These are phyloP conservation scores for Trichophyton schoenleinii DNA, from an alignment of 2,329 filamentous ascomycete species.

Conservation along the genomic window DNA sequence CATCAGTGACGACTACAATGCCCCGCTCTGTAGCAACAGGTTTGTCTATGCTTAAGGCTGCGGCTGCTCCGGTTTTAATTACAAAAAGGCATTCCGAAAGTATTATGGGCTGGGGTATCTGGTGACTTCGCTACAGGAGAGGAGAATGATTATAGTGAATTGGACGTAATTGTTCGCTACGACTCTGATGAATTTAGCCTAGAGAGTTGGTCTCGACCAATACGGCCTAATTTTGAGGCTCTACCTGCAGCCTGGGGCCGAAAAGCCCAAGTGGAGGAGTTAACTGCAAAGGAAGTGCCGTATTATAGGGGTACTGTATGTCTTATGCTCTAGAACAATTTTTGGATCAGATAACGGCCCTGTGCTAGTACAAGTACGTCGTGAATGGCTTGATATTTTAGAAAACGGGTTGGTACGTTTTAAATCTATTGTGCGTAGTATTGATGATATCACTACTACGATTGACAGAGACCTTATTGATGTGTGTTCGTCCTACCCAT, in stretches of 20 bases:
- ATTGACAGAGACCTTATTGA: no score
- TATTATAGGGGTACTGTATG: neutral
- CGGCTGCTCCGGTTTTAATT: neutral
- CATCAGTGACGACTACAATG: neutral
- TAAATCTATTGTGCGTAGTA: neutral
- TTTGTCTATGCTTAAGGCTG: neutral
- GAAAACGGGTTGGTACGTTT: neutral
- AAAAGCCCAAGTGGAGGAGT: neutral
- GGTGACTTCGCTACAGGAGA: neutral
- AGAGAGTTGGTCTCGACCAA: neutral
- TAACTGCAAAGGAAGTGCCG: neutral
- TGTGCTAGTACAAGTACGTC: neutral
- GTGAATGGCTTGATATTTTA: neutral
- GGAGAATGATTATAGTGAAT: neutral
- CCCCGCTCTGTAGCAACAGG: neutral
- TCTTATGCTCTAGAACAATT: neutral
- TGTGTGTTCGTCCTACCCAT: no score
- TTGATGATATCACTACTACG: neutral
- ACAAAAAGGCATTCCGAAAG: neutral
- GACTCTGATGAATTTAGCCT: neutral
- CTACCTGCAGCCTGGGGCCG: neutral
- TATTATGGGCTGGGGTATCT: neutral
- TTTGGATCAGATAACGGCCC: neutral
- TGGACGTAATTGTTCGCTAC: neutral
- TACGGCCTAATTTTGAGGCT: neutral